These are phyloP conservation scores for Scenedesmus sp. DNA, from an alignment of 163 green algal species.

Conservation along the genomic window DNA sequence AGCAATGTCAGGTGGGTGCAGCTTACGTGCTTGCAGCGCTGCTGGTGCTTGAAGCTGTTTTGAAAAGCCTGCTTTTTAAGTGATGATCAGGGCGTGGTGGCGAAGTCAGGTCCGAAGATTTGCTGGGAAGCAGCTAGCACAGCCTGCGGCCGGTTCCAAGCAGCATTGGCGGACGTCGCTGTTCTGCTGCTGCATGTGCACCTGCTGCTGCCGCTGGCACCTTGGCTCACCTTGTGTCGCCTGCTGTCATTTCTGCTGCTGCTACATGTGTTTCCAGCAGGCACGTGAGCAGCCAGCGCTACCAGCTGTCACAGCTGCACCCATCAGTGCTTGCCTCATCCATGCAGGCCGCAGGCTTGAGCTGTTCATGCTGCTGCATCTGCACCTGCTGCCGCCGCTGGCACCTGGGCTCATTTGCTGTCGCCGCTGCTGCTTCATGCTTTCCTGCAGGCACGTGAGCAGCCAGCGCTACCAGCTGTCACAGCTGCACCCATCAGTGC, in stretches of 20 bases:
- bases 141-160: neutral
- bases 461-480: slow-evolving; percentile 46
- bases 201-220: neutral
- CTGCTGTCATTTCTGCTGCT: neutral
- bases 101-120: neutral
- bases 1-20: slow-evolving; percentile 46
- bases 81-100: neutral
- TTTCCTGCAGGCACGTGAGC: slow-evolving; percentile 37
- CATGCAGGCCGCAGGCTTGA: too few relatives aligned
- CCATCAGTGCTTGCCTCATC: slow-evolving; percentile 12
- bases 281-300: slow-evolving; percentile 46
- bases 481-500: slow-evolving; percentile 35
- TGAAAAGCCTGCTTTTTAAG: neutral
- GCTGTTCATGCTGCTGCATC: neutral
- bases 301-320: slow-evolving; percentile 45
- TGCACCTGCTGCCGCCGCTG: neutral
- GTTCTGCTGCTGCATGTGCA: neutral
- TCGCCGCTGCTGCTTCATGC: neutral
- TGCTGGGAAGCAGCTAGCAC: neutral
- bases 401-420: neutral
- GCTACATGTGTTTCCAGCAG: slow-evolving; percentile 1
- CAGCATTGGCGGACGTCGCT: neutral
- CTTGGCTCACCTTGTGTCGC: neutral
- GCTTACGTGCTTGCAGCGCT: neutral
- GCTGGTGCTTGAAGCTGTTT: neutral